A percentile compares a stretch with the other conserved stretches of the same genome.
These are phyloP conservation scores for Panicum hallii DNA, from an alignment of 202 grass and related monocot genomes.

Conservation along the genomic window DNA sequence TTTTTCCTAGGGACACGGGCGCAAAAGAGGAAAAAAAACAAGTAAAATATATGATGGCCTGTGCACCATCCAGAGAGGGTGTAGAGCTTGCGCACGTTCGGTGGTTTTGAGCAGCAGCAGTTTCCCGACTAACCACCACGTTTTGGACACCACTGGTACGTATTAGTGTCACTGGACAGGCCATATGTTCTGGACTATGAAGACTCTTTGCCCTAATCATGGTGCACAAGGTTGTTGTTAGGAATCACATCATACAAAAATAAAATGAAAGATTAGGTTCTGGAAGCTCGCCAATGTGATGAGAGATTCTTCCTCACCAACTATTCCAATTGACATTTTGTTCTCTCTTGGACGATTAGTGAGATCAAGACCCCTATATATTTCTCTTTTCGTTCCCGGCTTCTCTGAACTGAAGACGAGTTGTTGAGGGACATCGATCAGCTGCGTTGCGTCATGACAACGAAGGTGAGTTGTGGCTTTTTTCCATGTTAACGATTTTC, in stretches of 20 bases:
- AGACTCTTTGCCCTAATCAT: slow-evolving; percentile 23
- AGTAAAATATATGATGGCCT: too few relatives aligned
- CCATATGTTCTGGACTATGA: slow-evolving; percentile 29
- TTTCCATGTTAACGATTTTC: not conserved
- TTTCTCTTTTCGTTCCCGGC: not conserved
- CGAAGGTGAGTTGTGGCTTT: slow-evolving; percentile 39
- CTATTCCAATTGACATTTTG: slow-evolving; percentile 35
- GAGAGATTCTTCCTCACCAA: slow-evolving; percentile 17
- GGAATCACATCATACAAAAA: slow-evolving; percentile 7
- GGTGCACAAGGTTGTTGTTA: slow-evolving; percentile 36
- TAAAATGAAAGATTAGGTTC: slow-evolving; percentile 30
- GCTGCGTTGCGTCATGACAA: slow-evolving; percentile 3
- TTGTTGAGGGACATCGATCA: not conserved
- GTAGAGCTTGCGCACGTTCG: not conserved
- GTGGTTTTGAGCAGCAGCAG: not conserved
- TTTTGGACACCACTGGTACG: not conserved
- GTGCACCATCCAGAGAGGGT: not conserved
- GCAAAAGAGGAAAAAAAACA: too few relatives aligned
- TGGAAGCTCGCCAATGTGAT: slow-evolving; percentile 6
- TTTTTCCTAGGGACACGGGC: too few relatives aligned
- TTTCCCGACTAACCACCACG: not conserved
- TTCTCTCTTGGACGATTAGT: slow-evolving; percentile 2
- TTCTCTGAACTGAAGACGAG: not conserved
- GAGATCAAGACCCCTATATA: slow-evolving; percentile 33
- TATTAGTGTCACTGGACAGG: not conserved